Base-by-base conservation (phyloP, 1,139 yeast species). In the Pneumocystis jirovecii region DNA sequence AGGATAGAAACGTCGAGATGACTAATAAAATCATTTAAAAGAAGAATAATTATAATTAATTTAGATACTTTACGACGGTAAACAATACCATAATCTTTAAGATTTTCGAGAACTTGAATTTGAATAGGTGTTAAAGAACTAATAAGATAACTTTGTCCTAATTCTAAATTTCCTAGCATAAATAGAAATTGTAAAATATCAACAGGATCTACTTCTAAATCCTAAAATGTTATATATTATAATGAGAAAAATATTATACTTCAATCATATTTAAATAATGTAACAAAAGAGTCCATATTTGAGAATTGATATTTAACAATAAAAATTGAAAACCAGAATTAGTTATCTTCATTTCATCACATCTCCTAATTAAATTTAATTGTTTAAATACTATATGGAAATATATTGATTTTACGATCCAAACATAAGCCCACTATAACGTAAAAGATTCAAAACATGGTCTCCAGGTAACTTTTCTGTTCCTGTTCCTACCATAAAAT, bases 161-260 rank as follows among this genome's bases (percentile, higher is more conserved):
- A 78, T 72, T 93, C 97, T 64, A 95, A 79, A 2, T 96, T 89
- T 1, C 98, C 98, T 62, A 93, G 78, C 82, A 91, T 86, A 76
- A 93, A 95, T 21, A 93, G 86, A 74, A 93, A 93, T 74, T 93
- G 91, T 62, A 93, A 79, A 60, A 93, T 96, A 73, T 95, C 98
- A 37, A 93, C 98, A 0, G 96, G 95, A 75, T 93, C 96, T 96
- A 91, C 89, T 72, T 87, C 84, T 64, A 89, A 79, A 61, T 85
- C 85, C 57, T 50, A 50, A 12, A 50, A 25, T 50, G 4, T 50
- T 50, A 50, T 7, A 17, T 25, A 50, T 25, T 50, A 21, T n/a
- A 50, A 25, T 19, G 21, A 50, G 15, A 12, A 29, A 50, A 25
- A 12, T 25, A 50, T 25, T 25, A 19, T 50, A 50, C 57, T 71